Conservation (phyloP, 495 filamentous ascomycete genomes). For the Aspergillus olivimuriae region DNA sequence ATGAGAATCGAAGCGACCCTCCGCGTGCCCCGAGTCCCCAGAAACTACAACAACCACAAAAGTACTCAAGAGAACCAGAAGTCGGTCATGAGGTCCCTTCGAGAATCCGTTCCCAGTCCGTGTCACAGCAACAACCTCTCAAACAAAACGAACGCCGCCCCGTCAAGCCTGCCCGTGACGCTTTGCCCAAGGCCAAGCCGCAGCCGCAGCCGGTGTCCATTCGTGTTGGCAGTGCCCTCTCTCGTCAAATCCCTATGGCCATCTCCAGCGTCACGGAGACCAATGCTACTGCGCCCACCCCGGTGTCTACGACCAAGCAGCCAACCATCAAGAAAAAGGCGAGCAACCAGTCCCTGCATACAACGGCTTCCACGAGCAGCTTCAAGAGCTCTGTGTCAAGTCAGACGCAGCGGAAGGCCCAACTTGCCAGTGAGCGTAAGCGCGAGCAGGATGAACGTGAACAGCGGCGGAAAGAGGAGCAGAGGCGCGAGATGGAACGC, state of each 20-base stretch:
- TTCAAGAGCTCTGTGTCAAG: slow-evolving; percentile 64
- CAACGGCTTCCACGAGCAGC: slow-evolving; percentile 56
- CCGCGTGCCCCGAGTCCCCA: slow-evolving; percentile 16
- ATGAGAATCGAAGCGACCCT: slow-evolving; percentile 30
- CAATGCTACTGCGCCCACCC: slow-evolving; percentile 38
- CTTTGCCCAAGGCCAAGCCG: slow-evolving; percentile 58
- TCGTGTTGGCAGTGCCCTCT: slow-evolving; percentile 62
- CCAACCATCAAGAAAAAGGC: slow-evolving; percentile 52
- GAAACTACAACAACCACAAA: slow-evolving; percentile 44
- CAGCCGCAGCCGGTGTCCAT: slow-evolving; percentile 76
- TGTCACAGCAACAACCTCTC: slow-evolving; percentile 35
- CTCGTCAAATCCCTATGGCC: slow-evolving; percentile 61
- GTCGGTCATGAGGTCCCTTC: slow-evolving; percentile 28
- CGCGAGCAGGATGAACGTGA: slow-evolving; percentile 74
- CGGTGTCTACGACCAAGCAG: slow-evolving; percentile 40
- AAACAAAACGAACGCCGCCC: slow-evolving; percentile 58
- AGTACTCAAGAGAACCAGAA: slow-evolving; percentile 39
- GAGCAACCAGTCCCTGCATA: slow-evolving; percentile 62
- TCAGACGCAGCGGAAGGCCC: slow-evolving; percentile 47
- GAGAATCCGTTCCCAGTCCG: slow-evolving; percentile 40
- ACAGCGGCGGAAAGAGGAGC: slow-evolving; percentile 70
- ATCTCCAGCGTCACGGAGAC: slow-evolving; percentile 57
- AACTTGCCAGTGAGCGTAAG: slow-evolving; percentile 67
- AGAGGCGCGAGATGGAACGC: slow-evolving; percentile 69
- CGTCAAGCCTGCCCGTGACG: slow-evolving; percentile 63